Base-by-base conservation (phyloP, 2,329 filamentous ascomycete species). In the Ilyonectria robusta region DNA sequence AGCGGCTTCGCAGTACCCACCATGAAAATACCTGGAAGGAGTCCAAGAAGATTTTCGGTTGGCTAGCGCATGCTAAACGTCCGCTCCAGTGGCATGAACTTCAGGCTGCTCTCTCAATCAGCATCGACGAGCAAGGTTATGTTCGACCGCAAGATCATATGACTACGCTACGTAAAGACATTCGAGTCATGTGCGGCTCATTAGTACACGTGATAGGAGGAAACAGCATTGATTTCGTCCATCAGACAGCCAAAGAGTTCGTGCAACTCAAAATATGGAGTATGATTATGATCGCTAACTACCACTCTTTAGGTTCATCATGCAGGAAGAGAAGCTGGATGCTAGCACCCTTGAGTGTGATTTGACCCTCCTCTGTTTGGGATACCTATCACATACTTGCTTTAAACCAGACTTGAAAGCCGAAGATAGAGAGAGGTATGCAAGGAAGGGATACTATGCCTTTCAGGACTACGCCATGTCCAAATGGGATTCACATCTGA, bases 21-120 rank as follows among this genome's bases (percentile, higher is more conserved):
- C 26, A 8, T 10, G 15, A 7, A 15, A 47, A 51, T 15, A 56
- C 19, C 23, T 69, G 65, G 65, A 17, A 61, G 0, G 60, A 72
- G 44, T 75, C 78, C 0, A 74, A 74, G 62, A 72, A 67, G 15
- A 72, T 85, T 17, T 72, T 85, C 2, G 77, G 78, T 2, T 84
- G 81, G 81, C 73, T 85, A 13, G 77, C 78, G 5, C 81, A 80
- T 58, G 79, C 82, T 1, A 80, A 78, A 53, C 76, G 83, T 0
- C 76, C 81, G 0, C 72, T 85, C 0, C 80, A 80, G 59, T 80
- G 78, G 78, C 76, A 83, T 58, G 83, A 85, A 62, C 77, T 85
- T 7, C 77, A 83, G 50, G 78, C 79, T 6, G 77, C 79, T 8
- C 69, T 81, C 9, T 74, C 79, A 2, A 75, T 82, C 2, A 35